Conservation (phyloP, 1,284 basidiomycete genomes). For the Amylostereum areolatum region DNA sequence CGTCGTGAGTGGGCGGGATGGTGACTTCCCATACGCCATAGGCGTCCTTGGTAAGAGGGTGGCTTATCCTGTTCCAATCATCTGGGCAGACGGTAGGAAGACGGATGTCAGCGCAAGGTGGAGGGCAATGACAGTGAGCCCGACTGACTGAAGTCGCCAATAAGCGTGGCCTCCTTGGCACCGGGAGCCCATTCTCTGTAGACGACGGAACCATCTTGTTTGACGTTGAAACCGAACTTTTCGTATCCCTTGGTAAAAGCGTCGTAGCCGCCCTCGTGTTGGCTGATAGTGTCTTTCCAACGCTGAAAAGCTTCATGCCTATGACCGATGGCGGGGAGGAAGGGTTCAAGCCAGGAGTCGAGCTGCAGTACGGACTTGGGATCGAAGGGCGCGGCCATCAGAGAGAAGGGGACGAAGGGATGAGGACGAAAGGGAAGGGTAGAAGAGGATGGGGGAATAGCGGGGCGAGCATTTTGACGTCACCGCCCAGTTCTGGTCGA, state of each 20-base stretch:
- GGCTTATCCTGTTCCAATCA: slow-evolving; percentile 79
- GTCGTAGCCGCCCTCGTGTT: slow-evolving; percentile 85
- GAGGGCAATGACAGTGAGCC: neutral
- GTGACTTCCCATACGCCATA: slow-evolving; percentile 93
- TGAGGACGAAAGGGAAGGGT: neutral
- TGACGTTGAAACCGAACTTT: slow-evolving; percentile 79
- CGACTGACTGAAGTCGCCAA: slow-evolving; percentile 93
- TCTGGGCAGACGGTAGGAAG: slow-evolving; percentile 43
- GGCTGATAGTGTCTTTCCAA: slow-evolving; percentile 70
- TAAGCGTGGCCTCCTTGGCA: slow-evolving; percentile 75
- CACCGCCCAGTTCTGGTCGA: too few species aligned
- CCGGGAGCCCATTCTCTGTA: slow-evolving; percentile 98
- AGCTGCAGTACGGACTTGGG: slow-evolving; percentile 50
- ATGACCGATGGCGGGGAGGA: slow-evolving; percentile 64
- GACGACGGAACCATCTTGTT: slow-evolving; percentile 61
- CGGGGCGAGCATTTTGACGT: neutral
- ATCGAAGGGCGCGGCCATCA: slow-evolving; percentile 28
- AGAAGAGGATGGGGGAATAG: neutral
- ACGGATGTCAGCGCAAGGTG: slow-evolving; percentile 1
- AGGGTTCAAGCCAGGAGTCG: slow-evolving; percentile 74
- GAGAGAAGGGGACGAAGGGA: neutral
- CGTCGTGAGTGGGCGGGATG: slow-evolving; percentile 64
- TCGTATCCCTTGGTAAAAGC: slow-evolving; percentile 85
- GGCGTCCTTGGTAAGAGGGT: slow-evolving; percentile 82
- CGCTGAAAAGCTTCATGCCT: slow-evolving; percentile 69